Evolutionary conservation across 805 yeast genomes (phyloP), one percentile per base, ranked within the genome.

Genomic region (Lachancea mirantina): DNA sequence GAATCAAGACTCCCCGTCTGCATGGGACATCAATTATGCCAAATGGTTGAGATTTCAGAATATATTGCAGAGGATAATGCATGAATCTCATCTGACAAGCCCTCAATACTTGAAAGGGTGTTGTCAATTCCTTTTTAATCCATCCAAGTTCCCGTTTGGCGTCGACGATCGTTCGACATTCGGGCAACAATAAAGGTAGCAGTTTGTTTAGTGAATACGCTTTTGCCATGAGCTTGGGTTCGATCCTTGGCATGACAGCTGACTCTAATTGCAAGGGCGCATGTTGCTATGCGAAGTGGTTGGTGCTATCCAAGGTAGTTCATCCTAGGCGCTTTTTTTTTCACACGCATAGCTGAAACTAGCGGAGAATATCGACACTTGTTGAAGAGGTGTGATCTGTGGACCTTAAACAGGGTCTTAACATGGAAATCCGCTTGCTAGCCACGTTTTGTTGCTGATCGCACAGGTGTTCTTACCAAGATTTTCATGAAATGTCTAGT

Each of bases 41-140:
- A 62, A 89, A 89, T 1, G 97, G 97, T 57, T 88, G 96, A 0
- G 75, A 59, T 0, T 92, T 87, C 7, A 89, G 60, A 8, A 89
- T 72, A 54, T 89, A 88, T 54, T 89, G 97, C 25, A 89, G 56
- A 0, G 98, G 97, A 6, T 67, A 72, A 4, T 66, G 62, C 8
- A 52, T 50, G 2, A 73, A 59, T 35, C 97, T 57, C 30, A 64
- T 50, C 3, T 32, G 9, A 15, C 80, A 71, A 2, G 95, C 92
- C 1, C 45, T 19, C 6, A 24, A 31, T 7, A 45, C 20, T 5
- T 23, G 14, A 10, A 14, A 15, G 18, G 30, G 9, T 16, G 18
- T 19, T 10, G 10, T 11, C 14, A 46, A 33, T 29, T 49, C 53
- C 7, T 45, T 20, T 8, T 29, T 28, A 6, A 57, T 31, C 62